Conservation (phyloP, 2,329 filamentous ascomycete species). For the Fusarium secorum region DNA sequence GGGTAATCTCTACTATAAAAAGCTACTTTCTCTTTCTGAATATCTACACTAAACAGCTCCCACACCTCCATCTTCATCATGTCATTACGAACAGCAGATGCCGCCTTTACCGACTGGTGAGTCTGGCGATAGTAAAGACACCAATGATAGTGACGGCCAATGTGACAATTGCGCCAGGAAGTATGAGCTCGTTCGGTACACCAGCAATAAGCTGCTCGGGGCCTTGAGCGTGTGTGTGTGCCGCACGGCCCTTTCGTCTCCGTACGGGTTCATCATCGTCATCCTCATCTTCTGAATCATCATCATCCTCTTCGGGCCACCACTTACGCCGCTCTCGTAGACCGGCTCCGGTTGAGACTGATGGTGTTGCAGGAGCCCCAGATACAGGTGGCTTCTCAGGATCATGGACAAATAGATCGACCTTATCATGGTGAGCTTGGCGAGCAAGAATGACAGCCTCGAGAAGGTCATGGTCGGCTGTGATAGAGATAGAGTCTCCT, state of each 20-base stretch:
- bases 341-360: constrained; percentile 55
- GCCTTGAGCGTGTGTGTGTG: constrained; percentile 58
- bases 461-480: constrained; percentile 89
- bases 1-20: constrained; percentile 43
- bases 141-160: constrained; percentile 92
- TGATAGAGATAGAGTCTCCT: constrained; percentile 95
- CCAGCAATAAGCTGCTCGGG: constrained; percentile 86
- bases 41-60: constrained; percentile 44
- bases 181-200: constrained; percentile 90
- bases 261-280: constrained; percentile 61
- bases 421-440: constrained; percentile 83
- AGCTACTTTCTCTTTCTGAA: constrained; percentile 40
- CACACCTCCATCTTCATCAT: constrained; percentile 45
- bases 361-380: constrained; percentile 56
- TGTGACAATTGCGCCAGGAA: constrained; percentile 95
- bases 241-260: constrained; percentile 51
- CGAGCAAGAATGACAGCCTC: constrained; percentile 89
- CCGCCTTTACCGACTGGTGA: constrained; percentile 59
- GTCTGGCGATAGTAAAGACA: constrained; percentile 86
- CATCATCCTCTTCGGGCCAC: constrained; percentile 64
- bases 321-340: constrained; percentile 64
- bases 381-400: constrained; percentile 86
- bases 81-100: constrained; percentile 44
- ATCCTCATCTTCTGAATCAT: constrained; percentile 61
- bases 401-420: constrained; percentile 96